Percentiles rank a stretch among this genome's conserved stretches.
Evolutionary conservation across 768 basidiomycete genomes (phyloP).

Genomic region (Serendipita sp.): DNA sequence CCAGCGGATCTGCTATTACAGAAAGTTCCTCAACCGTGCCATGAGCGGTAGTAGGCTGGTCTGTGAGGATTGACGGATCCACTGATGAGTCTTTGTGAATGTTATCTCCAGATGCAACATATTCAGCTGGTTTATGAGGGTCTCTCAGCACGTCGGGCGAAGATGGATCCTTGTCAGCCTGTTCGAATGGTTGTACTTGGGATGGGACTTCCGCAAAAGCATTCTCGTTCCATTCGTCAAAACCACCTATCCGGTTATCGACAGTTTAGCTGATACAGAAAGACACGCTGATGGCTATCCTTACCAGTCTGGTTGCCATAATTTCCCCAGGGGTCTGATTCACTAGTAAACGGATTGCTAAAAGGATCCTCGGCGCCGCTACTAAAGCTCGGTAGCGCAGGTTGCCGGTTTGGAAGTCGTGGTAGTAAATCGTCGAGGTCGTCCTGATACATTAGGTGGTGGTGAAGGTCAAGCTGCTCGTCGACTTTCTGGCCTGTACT

Average conservation of each 20-base stretch:
- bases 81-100: too few species aligned
- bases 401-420: neutral
- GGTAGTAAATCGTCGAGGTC: slow-evolving; percentile 4
- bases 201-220: neutral
- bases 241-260: neutral
- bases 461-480: neutral
- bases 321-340: neutral
- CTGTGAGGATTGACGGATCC: too few species aligned
- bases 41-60: too few species aligned
- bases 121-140: neutral
- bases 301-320: neutral
- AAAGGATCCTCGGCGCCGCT: neutral
- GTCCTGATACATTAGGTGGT: slow-evolving; percentile 2
- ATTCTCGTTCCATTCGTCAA: neutral
- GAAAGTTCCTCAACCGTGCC: neutral
- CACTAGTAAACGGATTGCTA: neutral
- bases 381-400: neutral
- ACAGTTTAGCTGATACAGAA: neutral
- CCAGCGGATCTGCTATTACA: neutral
- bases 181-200: neutral
- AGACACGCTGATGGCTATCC: neutral
- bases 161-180: neutral
- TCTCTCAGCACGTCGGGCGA: neutral
- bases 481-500: too few species aligned
- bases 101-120: too few species aligned